Evolutionary conservation across 2,329 filamentous ascomycete genomes (phyloP).

Genomic region (Aspergillus costaricaensis): DNA sequence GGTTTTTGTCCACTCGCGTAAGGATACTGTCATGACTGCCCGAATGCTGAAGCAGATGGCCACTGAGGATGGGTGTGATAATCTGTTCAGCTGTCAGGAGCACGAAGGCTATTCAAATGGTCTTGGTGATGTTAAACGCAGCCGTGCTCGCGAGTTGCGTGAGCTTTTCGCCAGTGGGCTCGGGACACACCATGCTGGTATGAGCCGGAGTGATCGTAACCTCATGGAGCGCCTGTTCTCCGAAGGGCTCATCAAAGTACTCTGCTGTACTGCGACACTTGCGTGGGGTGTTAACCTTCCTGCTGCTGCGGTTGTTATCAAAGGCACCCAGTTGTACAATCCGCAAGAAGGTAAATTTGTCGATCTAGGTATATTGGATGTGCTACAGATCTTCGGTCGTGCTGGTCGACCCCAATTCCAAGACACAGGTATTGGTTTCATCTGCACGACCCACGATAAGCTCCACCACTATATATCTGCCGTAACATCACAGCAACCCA

Average conservation of each 20-base stretch:
- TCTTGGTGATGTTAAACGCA: conserved; percentile 79
- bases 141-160: conserved; percentile 80
- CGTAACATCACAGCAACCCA: conserved; percentile 93
- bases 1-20: conserved; percentile 97
- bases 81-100: conserved; percentile 77
- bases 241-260: conserved; percentile 90
- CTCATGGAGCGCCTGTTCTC: conserved; percentile 91
- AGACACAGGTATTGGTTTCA: conserved; percentile 96
- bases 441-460: conserved; percentile 94
- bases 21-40: conserved; percentile 88
- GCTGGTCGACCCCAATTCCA: conserved; percentile 97
- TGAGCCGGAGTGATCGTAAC: conserved; percentile 92
- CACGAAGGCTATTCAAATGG: conserved; percentile 81
- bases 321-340: conserved; percentile 96
- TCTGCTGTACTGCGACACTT: conserved; percentile 96
- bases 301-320: conserved; percentile 94
- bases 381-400: conserved; percentile 97
- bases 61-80: conserved; percentile 72
- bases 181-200: conserved; percentile 94
- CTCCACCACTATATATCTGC: conserved; percentile 87
- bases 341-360: conserved; percentile 95
- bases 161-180: conserved; percentile 89
- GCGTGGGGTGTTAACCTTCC: conserved; percentile 99
- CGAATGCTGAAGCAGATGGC: conserved; percentile 85
- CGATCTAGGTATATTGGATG: conserved; percentile 92